Base-by-base conservation (phyloP, 1,284 basidiomycete genomes). In the Malassezia arunalokei region DNA sequence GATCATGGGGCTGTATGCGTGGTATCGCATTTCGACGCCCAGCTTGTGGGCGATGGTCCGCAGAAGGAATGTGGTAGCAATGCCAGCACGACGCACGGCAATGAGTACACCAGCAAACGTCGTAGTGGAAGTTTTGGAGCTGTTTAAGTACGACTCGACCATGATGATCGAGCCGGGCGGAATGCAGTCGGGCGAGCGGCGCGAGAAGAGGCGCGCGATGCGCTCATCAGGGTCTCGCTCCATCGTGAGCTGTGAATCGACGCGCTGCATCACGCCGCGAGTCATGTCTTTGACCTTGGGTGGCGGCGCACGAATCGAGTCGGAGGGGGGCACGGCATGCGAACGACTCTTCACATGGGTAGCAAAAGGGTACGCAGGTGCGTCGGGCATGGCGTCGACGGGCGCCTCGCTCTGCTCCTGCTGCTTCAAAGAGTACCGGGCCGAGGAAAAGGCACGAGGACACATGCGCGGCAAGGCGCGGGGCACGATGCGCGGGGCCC, bases 21-120 rank as follows among this genome's bases (percentile, higher is more conserved):
- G 63, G 58, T 69, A 71, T 4, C 66, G 54, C 60, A 68, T 61
- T 57, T 73, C 70, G n/a, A 73, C 68, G 37, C 70, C 70, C 39
- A 69, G 47, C 59, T 73, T 73, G 46, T 66, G 56, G 39, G 71
- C 70, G 27, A 73, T 53, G 39, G 63, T 66, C 24, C 70, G 58
- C 41, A 73, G 51, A n/a, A 69, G 60, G 29, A 73, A 69, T n/a
- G 65, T 59, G 1, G 68, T 69, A 9, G 60, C 60, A 1, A 65
- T 54, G 14, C 70, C 70, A 6, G 68, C 55, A 12, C 70, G 57
- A 12, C 65, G 58, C 2, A 73, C 58, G 14, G 65, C 68, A 37
- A 73, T 63, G 12, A 73, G 60, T 1, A 71, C 64, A 32, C 70
- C 70, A 15, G 66, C 60, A 46, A 73, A 69, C 5, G 65, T 56